Base-by-base conservation (phyloP, 2,329 filamentous ascomycete genomes). In the Neodidymelliopsis sp. region DNA sequence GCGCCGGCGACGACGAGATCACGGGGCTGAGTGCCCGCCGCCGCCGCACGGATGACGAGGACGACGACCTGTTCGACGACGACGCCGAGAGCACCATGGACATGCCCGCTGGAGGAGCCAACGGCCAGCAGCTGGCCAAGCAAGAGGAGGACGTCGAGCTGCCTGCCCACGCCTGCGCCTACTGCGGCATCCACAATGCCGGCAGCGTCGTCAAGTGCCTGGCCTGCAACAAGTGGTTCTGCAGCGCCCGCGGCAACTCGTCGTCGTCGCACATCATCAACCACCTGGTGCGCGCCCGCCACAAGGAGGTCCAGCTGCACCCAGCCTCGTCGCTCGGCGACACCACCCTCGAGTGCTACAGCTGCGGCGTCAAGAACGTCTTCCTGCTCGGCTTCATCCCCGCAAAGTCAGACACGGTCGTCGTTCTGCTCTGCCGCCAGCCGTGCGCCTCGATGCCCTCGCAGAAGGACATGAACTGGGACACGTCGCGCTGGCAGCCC, bases 381-480 rank as follows among this genome's bases (percentile, higher is more conserved):
- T 99, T 99, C 64, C 81, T 97, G 25, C 86, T 99, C 20, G 94
- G 94, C 6, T 99, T 99, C 72, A 99, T 99, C 62, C 95, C 94
- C 8, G 94, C 94, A 47, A 99, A 99, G 72, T 97, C 94, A 9
- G 95, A 99, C 68, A 97, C 94, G 0, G 94, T 99, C 20, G 95
- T 99, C 6, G 94, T 99, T 18, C 84, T 99, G 33, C 83, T 99
- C 27, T 99, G 94, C 73, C 91, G 94, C 53, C 94, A 97, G 74
- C 94, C 94, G 35, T 99, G 94, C 74, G 94, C 93, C 24, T 88
- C 94, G 20, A 93, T 90, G 77, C 89, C 92, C 1, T 97, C 94
- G 24, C 93, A 91, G 59, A 99, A 99, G 76, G 94, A 99, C 67
- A 97, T 99, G 92, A 99, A 94, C 73, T 99, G 94, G 94, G 94